These are phyloP conservation scores for Cutaneotrichosporon sp. DNA, from an alignment of 1,284 basidiomycete species.

Conservation along the genomic window DNA sequence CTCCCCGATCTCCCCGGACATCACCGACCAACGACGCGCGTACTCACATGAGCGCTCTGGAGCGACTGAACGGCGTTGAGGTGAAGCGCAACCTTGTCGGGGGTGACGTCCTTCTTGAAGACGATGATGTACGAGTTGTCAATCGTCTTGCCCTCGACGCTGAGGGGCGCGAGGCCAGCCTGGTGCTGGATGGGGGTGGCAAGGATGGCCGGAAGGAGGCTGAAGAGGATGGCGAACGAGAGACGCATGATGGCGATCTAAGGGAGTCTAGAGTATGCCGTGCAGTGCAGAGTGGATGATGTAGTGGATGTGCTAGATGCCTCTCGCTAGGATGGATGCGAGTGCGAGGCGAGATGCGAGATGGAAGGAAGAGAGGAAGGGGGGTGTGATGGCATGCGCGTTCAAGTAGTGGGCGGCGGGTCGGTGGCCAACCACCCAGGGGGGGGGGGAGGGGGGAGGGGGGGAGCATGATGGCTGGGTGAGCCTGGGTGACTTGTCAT, in stretches of 20 bases:
- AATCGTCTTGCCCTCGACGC: constrained; percentile 56
- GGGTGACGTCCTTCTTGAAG: constrained; percentile 69
- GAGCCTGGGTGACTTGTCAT: too few species aligned
- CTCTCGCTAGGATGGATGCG: neutral
- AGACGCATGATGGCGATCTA: constrained; percentile 32
- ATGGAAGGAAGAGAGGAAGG: too few species aligned
- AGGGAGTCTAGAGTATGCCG: constrained; percentile 4
- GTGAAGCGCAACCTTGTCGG: constrained; percentile 67
- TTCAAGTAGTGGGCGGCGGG: constrained; percentile 1
- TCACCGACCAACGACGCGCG: constrained; percentile 12
- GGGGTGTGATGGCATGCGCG: neutral
- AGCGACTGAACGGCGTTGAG: constrained; percentile 52
- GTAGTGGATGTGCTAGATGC: neutral
- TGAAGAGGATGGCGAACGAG: constrained; percentile 32
- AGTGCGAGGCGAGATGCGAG: constrained; percentile 2
- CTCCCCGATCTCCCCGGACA: too few species aligned
- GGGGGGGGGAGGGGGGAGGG: neutral
- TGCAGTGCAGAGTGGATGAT: neutral
- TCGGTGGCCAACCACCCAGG: neutral
- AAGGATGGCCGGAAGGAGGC: constrained; percentile 43
- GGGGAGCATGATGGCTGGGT: too few species aligned
- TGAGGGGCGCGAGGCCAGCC: constrained; percentile 41
- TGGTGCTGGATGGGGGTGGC: constrained; percentile 41
- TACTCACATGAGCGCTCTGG: constrained; percentile 47
- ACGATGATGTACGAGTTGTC: constrained; percentile 90